Base-by-base conservation (phyloP, 495 filamentous ascomycete species). In the Thermothielavioides terrestris region DNA sequence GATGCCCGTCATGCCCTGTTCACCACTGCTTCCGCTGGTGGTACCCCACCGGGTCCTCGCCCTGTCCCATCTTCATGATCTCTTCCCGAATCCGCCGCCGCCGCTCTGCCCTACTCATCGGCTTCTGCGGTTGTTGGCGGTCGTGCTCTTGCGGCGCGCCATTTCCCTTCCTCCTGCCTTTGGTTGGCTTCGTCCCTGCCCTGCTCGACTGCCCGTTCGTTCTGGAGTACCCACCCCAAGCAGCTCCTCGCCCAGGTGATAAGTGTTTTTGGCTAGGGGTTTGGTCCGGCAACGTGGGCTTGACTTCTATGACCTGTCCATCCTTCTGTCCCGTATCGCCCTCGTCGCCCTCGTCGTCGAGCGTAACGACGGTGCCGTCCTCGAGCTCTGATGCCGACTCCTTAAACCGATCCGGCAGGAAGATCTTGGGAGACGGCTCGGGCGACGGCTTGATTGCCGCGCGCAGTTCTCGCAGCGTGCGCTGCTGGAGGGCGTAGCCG, bases 401-500 rank as follows among this genome's bases (percentile, higher is more conserved):
- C 28, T 54, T 54, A 49, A 66, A 70, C 2, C 58, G 60, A 22
- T 72, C 69, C 1, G 70, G 73, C 1, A 73, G 50, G 47, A 69
- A 73, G 21, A 72, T 57, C 44, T 69, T 66, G 25, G 73, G 72
- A n/a, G 63, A 63, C 15, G 68, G 66, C 6, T 57, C 58, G 10
- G 65, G 63, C 28, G 50, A 32, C 10, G 60, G 56, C 30, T 67
- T 70, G 49, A 79, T 79, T 25, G 75, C 71, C 5, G 57, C 57
- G 28, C 74, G 68, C 6, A 79, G 53, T 37, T 76, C 72, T 15
- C 68, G 64, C 2, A 79, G 59, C 0, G 76, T 78, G 38, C 74
- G 69, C 50, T 79, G 78, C 50, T 74, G 81, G 62, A 69, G 76
- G 50, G 58, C 72, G 67, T 72, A 82, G 54, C 66, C 76, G 61